Evolutionary conservation across 352 stramenopile genomes (phyloP), one percentile per base, ranked within the genome.

Genomic region (Pilasporangium apinafurcum): DNA sequence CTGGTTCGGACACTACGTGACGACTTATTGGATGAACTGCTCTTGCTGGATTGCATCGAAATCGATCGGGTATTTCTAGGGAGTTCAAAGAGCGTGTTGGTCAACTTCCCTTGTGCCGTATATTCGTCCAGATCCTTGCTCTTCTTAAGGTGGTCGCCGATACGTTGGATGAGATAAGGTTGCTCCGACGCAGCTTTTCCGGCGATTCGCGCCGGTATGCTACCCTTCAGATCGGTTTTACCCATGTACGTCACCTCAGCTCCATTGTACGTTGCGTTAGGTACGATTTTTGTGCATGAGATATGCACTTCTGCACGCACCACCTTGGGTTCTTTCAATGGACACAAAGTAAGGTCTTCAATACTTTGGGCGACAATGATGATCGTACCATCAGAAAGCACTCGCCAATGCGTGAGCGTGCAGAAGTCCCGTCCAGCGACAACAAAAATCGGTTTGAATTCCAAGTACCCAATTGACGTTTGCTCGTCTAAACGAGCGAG

Each of bases 371-470:
- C 71, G 4, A 87, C 65, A n/a, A 87, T 44, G 37, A 90, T 56
- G 41, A 84, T 87, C 21, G 71, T 82, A 8, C 68, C 69, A n/a
- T 66, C 63, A 12, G 69, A 44, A 1, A 87, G 41, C 30, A 84
- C 67, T 5, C 77, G 77, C 71, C 73, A 90, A 55, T 90, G 77
- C 13, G 68, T 59, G 14, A 87, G 55, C 20, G 69, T 87, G 44
- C 66, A 76, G 45, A 90, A 90, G 38, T 90, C 77, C 12, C 77
- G 73, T 1, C 77, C 77, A 6, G 74, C 68, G 17, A 90, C 73
- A 14, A 87, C 62, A 36, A 90, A 83, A 31, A 87, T 74, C 6
- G 74, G 68, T 39, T 90, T 90, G 72, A 77, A 87, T 59, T 86
- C 71, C n/a, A 81, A 55, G 36, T 87, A 83, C 38, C 84, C 74